A percentile compares a stretch with the other conserved stretches of the same genome.
phyloP scores from a whole-genome alignment of 768 basidiomycete genomes.

The Pleurotus cornucopiae region DNA sequence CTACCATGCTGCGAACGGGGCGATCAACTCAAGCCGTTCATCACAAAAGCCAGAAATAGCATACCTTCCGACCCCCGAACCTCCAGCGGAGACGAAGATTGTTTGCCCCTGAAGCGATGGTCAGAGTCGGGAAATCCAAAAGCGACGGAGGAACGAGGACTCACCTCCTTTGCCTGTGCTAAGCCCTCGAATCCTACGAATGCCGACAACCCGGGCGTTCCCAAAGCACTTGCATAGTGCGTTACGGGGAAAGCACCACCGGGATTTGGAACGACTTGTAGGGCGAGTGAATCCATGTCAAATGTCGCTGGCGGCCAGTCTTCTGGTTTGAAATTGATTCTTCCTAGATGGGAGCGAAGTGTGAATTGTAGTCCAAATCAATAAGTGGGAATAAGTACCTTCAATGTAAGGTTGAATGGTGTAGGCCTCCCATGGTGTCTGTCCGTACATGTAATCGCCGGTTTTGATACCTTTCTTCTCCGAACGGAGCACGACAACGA shows the following conservation, averaged over 20 bases:
- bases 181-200: slow-evolving; percentile 22
- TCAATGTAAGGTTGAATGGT: slow-evolving; percentile 18
- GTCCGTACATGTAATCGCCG: slow-evolving; percentile 27
- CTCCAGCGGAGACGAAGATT: slow-evolving; percentile 19
- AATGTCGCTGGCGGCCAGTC: slow-evolving; percentile 15
- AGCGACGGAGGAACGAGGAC: not conserved
- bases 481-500: slow-evolving; percentile 29
- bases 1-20: slow-evolving; percentile 11
- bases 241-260: slow-evolving; percentile 18
- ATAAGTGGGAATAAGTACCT: not conserved
- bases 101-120: slow-evolving; percentile 16
- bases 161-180: slow-evolving; percentile 15
- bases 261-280: slow-evolving; percentile 18
- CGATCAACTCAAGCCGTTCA: not conserved
- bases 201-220: slow-evolving; percentile 24
- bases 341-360: slow-evolving; percentile 5
- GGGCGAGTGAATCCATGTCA: slow-evolving; percentile 17
- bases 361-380: not conserved
- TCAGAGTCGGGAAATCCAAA: not conserved
- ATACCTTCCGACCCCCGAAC: slow-evolving; percentile 17
- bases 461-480: slow-evolving; percentile 22
- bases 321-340: slow-evolving; percentile 12
- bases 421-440: slow-evolving; percentile 19
- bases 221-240: slow-evolving; percentile 15
- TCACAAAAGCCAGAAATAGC: not conserved